These are phyloP conservation scores for Thymus mandschuricus DNA, from an alignment of 257 asterid genomes.

Conservation along the genomic window DNA sequence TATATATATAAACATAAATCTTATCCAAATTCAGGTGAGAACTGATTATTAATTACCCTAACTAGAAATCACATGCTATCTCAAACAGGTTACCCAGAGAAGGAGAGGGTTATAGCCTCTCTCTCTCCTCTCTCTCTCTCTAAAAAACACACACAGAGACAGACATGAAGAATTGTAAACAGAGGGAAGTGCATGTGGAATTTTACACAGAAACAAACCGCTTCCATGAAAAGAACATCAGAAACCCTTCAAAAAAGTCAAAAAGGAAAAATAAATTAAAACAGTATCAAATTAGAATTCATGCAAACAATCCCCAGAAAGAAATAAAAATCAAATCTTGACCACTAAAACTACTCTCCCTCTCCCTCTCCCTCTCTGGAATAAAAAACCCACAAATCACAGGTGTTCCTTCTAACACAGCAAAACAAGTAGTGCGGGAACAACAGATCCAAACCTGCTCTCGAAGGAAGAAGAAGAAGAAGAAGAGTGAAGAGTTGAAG, in stretches of 20 bases:
- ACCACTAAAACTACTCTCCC: not conserved
- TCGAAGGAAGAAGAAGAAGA: not conserved
- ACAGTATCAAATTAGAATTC: slow-evolving; percentile 3
- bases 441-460: slow-evolving; percentile 41
- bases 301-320: slow-evolving; percentile 16
- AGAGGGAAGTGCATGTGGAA: not conserved
- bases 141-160: not conserved
- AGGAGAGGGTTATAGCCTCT: slow-evolving; percentile 29
- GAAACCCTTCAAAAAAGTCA: not conserved
- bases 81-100: slow-evolving; percentile 22
- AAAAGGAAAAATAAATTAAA: not conserved
- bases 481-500: slow-evolving; percentile 8
- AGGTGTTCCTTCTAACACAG: not conserved
- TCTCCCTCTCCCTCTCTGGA: too few species aligned
- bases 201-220: slow-evolving; percentile 3
- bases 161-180: not conserved
- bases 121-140: not conserved
- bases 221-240: not conserved
- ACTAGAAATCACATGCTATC: slow-evolving; percentile 31
- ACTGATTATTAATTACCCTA: slow-evolving; percentile 29
- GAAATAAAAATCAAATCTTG: not conserved
- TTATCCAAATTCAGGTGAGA: slow-evolving; percentile 42
- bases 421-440: slow-evolving; percentile 16
- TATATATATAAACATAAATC: slow-evolving; percentile 23
- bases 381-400: not conserved